A percentile compares a stretch with the other conserved stretches of the same genome.
These are phyloP conservation scores for Plasmodium knowlesi DNA, from an alignment of 169 alveolate genomes.

Conservation along the genomic window DNA sequence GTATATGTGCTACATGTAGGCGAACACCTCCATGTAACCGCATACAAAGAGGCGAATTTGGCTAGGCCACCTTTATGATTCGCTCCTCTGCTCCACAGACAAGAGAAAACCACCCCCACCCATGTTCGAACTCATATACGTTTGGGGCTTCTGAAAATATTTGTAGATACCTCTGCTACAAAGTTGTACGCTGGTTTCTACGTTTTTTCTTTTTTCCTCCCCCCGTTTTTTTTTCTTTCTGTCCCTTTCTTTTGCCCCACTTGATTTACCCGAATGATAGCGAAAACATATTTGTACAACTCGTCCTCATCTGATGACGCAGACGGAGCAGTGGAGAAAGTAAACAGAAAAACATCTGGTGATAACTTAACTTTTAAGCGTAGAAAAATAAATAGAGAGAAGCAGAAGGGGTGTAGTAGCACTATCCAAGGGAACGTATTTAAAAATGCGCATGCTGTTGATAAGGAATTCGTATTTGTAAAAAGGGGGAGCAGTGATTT, in stretches of 20 bases:
- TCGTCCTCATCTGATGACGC: slow-evolving; percentile 67
- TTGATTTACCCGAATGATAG: slow-evolving; percentile 69
- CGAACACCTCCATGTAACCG: neutral
- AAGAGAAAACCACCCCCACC: neutral
- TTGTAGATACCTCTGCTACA: neutral
- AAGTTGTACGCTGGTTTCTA: neutral
- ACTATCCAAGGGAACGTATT: neutral
- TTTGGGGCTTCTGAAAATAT: neutral
- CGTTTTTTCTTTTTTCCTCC: neutral
- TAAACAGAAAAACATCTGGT: neutral
- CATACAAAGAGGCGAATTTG: neutral
- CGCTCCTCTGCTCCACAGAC: neutral
- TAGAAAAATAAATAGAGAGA: slow-evolving; percentile 39
- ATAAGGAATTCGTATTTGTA: neutral
- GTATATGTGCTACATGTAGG: neutral
- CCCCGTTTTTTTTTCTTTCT: neutral
- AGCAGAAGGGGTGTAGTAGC: slow-evolving; percentile 9
- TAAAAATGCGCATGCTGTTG: slow-evolving; percentile 2
- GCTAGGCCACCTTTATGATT: neutral
- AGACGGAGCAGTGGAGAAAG: slow-evolving; percentile 11
- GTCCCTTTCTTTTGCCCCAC: neutral
- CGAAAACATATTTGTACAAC: slow-evolving; percentile 27
- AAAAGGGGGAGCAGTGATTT: slow-evolving; percentile 1
- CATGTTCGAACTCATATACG: neutral
- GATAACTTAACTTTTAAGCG: slow-evolving; percentile 44